Conservation (phyloP, 192 early-diverging fungal species). For the Spizellomyces sp. region DNA sequence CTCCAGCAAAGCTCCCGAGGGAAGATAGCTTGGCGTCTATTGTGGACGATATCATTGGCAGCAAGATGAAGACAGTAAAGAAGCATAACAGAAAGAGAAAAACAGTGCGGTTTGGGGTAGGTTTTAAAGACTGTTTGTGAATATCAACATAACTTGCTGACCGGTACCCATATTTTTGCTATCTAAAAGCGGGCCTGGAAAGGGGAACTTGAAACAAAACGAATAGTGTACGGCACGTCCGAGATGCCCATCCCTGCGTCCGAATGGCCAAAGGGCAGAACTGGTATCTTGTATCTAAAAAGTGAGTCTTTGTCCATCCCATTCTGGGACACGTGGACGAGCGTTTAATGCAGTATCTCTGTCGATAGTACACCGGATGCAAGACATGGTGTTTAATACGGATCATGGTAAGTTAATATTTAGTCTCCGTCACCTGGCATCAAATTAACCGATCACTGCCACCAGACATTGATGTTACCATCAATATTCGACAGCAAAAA, state of each 20-base stretch:
- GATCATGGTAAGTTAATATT: background rate
- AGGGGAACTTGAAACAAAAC: slow-evolving; percentile 20
- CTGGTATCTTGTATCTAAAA: slow-evolving; percentile 18
- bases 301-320: slow-evolving; percentile 1
- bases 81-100: too few species aligned
- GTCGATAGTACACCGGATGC: background rate
- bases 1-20: background rate
- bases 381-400: background rate
- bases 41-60: slow-evolving; percentile 25
- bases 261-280: slow-evolving; percentile 5
- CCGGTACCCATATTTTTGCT: background rate
- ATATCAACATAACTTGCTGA: too few species aligned
- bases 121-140: too few species aligned
- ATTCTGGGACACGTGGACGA: too few species aligned
- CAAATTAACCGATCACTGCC: background rate
- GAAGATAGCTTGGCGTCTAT: slow-evolving; percentile 7
- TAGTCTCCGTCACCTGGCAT: background rate
- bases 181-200: slow-evolving; percentile 25
- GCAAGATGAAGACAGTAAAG: too few species aligned
- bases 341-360: too few species aligned
- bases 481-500: slow-evolving; percentile 20
- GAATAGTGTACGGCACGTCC: background rate
- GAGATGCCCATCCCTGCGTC: background rate
- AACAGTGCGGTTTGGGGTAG: too few species aligned
- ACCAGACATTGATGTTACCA: slow-evolving; percentile 12